Evolutionary conservation across 2,329 filamentous ascomycete genomes (phyloP).

Genomic region (Ophiostoma perfectum): DNA sequence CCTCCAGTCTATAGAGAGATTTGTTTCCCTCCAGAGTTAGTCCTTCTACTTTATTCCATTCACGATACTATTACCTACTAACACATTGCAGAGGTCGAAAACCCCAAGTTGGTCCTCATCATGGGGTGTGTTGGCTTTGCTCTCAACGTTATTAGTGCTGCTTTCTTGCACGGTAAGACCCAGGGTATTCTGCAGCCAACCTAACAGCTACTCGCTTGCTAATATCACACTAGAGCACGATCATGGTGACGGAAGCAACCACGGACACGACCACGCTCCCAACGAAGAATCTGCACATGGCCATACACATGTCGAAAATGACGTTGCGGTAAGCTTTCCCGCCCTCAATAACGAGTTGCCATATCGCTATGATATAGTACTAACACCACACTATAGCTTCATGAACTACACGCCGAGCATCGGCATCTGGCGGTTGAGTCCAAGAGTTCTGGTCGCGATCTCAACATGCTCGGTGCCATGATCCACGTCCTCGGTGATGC

Average conservation of each 20-base stretch:
- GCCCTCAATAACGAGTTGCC: too few species aligned
- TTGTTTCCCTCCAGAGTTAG: conserved; percentile 52
- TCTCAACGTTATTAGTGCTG: conserved; percentile 61
- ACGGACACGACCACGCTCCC: conserved; percentile 24
- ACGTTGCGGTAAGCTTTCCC: not conserved
- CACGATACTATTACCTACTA: not conserved
- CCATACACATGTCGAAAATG: conserved; percentile 25
- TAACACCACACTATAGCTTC: not conserved
- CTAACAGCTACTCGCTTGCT: not conserved
- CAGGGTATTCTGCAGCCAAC: not conserved
- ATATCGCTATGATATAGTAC: not conserved
- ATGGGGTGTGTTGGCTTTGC: conserved; percentile 62
- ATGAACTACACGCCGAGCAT: conserved; percentile 44
- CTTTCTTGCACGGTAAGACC: conserved; percentile 57
- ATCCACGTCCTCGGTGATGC: conserved; percentile 68
- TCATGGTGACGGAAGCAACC: conserved; percentile 31
- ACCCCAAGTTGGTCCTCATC: conserved; percentile 62
- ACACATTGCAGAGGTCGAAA: conserved; percentile 45
- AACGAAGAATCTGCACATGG: conserved; percentile 25
- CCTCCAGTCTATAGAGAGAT: conserved; percentile 67
- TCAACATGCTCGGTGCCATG: conserved; percentile 67
- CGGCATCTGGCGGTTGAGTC: conserved; percentile 38
- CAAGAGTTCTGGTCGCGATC: conserved; percentile 45
- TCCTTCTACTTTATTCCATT: conserved; percentile 1
- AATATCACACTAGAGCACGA: conserved; percentile 17